Conservation (phyloP, 2,329 filamentous ascomycete genomes). For the Monosporascus ibericus region DNA sequence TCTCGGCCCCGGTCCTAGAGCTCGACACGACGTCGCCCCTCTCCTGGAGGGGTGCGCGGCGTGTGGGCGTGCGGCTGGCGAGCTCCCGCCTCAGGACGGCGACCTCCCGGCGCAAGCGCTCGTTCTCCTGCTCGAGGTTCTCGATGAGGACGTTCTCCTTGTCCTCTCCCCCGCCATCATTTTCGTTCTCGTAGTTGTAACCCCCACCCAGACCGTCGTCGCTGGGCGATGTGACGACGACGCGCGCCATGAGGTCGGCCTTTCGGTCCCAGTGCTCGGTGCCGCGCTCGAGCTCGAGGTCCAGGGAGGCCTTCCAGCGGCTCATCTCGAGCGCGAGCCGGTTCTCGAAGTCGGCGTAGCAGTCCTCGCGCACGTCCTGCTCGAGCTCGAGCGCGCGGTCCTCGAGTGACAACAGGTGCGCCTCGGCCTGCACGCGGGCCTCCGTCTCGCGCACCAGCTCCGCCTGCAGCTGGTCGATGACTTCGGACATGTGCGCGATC, state of each 20-base stretch:
- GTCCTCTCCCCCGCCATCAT: conserved; percentile 41
- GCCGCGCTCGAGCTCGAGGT: conserved; percentile 70
- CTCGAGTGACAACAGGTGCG: conserved; percentile 64
- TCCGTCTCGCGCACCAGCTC: conserved; percentile 67
- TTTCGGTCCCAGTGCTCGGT: conserved; percentile 88
- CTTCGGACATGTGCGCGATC: conserved; percentile 69
- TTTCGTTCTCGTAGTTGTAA: conserved; percentile 32
- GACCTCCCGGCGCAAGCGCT: conserved; percentile 60
- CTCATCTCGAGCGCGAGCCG: conserved; percentile 67
- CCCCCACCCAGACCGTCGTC: conserved; percentile 25
- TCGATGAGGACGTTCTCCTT: conserved; percentile 59
- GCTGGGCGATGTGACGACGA: conserved; percentile 31
- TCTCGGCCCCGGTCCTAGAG: conserved; percentile 14
- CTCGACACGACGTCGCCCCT: conserved; percentile 37
- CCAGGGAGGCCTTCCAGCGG: conserved; percentile 74
- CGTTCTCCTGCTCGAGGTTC: conserved; percentile 65
- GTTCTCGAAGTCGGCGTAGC: conserved; percentile 78
- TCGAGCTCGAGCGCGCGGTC: conserved; percentile 65
- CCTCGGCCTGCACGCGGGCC: conserved; percentile 64
- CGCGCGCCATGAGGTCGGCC: conserved; percentile 62
- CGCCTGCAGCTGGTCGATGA: conserved; percentile 68
- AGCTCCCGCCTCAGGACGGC: conserved; percentile 61
- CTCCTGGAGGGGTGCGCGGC: conserved; percentile 49
- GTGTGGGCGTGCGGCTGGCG: conserved; percentile 55
- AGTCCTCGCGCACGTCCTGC: conserved; percentile 81